Conservation (phyloP, 23 red algal genomes). For the Gracilaria gracilis region DNA sequence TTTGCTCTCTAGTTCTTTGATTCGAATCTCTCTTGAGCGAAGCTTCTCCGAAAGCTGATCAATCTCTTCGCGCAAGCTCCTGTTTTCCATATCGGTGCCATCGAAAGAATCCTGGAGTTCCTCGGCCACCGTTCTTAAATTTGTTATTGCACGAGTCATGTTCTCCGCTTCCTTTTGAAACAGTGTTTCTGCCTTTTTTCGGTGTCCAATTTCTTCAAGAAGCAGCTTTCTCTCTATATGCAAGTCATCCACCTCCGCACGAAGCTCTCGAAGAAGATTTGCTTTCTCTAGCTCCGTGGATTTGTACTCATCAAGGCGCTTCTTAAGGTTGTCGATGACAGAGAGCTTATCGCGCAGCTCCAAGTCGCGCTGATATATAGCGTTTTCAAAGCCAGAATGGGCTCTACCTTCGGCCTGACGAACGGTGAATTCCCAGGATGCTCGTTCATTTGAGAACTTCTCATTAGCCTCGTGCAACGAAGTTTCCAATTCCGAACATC, state of each 20-base stretch:
- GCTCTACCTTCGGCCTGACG: constrained; percentile 10
- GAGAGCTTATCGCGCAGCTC: constrained; percentile 6
- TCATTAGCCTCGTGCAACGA: background rate
- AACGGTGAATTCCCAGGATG: constrained; percentile 6
- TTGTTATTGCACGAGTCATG: constrained; percentile 27
- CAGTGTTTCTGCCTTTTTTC: constrained; percentile 12
- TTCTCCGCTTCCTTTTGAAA: constrained; percentile 38
- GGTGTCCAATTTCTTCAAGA: constrained; percentile 24
- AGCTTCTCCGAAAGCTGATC: constrained; percentile 7
- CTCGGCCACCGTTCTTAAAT: constrained; percentile 5
- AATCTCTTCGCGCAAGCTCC: constrained; percentile 3
- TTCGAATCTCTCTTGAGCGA: constrained; percentile 22
- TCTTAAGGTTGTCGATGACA: constrained; percentile 15
- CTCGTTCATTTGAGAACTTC: constrained; percentile 1
- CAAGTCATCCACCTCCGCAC: constrained; percentile 21
- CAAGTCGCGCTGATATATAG: constrained; percentile 27
- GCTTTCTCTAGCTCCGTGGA: constrained; percentile 21
- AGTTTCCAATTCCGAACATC: constrained; percentile 20
- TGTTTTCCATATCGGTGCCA: constrained; percentile 14
- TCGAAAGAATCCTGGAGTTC: constrained; percentile 38
- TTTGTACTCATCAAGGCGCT: constrained; percentile 15
- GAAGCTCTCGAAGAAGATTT: constrained; percentile 4
- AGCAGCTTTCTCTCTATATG: constrained; percentile 33
- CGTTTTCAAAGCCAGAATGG: background rate
- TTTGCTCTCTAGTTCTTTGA: constrained; percentile 38